phyloP scores from a whole-genome alignment of 345 rosid genomes.

The Acer saccharum region DNA sequence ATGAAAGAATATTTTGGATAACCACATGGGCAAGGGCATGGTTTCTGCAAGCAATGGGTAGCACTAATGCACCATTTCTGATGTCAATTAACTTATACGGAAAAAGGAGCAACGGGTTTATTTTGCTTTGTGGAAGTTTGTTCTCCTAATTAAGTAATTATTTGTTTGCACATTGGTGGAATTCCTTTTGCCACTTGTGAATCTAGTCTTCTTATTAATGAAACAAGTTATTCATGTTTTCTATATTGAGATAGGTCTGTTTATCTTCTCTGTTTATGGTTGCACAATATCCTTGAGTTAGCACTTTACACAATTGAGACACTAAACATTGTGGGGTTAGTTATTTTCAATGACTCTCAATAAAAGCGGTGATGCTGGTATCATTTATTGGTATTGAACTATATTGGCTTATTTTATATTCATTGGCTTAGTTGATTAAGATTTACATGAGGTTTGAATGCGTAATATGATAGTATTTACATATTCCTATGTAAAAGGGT shows the following conservation, averaged over 20 bases:
- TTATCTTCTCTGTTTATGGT: not conserved
- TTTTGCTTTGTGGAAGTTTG: not conserved
- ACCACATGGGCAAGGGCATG: not conserved
- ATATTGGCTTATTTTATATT: not conserved
- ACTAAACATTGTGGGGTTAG: not conserved
- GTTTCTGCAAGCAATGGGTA: not conserved
- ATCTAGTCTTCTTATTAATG: not conserved
- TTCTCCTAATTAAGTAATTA: not conserved
- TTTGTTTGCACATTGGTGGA: not conserved
- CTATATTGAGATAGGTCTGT: not conserved
- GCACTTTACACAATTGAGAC: not conserved
- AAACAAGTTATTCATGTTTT: not conserved
- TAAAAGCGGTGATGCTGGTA: not conserved
- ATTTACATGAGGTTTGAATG: not conserved
- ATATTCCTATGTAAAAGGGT: not conserved
- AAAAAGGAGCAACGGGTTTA: not conserved
- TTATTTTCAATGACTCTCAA: not conserved
- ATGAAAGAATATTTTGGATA: not conserved
- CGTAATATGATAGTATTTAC: not conserved
- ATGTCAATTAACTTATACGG: not conserved
- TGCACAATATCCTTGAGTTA: not conserved
- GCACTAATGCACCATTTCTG: not conserved
- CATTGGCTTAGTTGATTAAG: not conserved
- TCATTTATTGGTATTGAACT: not conserved
- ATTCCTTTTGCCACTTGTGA: not conserved